Conservation (phyloP, 805 yeast species). For the Hanseniaspora jakobsenii region DNA sequence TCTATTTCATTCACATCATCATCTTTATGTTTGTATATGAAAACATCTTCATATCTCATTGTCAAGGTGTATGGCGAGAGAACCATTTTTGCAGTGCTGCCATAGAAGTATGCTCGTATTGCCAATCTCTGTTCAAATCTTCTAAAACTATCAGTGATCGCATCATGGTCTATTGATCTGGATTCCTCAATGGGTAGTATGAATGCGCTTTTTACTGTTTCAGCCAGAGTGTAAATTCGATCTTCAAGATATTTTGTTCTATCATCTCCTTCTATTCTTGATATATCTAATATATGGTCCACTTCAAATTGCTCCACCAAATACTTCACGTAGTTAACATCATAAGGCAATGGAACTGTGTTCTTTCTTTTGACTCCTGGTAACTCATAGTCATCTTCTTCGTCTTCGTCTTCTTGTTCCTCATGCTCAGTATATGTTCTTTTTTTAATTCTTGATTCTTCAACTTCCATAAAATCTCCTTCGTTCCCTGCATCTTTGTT, state of each 20-base stretch:
- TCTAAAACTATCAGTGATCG: conserved; percentile 49
- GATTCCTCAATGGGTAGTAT: conserved; percentile 1
- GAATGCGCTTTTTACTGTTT: conserved; percentile 3
- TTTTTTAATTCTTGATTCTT: too few relatives aligned
- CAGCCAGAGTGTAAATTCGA: conserved; percentile 15
- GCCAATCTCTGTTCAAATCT: conserved; percentile 64
- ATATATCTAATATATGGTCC: conserved; percentile 9
- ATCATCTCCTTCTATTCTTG: not conserved
- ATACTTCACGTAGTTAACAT: not conserved
- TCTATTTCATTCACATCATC: conserved; percentile 24
- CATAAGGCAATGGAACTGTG: conserved; percentile 4
- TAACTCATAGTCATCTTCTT: not conserved
- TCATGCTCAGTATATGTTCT: too few relatives aligned
- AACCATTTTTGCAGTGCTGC: conserved; percentile 42
- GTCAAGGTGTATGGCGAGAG: conserved; percentile 81
- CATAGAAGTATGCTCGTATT: conserved; percentile 84
- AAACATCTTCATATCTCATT: conserved; percentile 48
- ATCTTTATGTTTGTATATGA: conserved; percentile 46
- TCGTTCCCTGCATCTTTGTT: not conserved
- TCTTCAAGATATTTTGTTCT: conserved; percentile 13
- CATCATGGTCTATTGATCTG: not conserved
- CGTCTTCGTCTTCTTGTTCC: not conserved
- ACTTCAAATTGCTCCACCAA: conserved; percentile 6
- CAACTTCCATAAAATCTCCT: not conserved
- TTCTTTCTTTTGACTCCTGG: not conserved